These are phyloP conservation scores for Lotmaria passim DNA, from an alignment of 208 protist species.

Conservation along the genomic window DNA sequence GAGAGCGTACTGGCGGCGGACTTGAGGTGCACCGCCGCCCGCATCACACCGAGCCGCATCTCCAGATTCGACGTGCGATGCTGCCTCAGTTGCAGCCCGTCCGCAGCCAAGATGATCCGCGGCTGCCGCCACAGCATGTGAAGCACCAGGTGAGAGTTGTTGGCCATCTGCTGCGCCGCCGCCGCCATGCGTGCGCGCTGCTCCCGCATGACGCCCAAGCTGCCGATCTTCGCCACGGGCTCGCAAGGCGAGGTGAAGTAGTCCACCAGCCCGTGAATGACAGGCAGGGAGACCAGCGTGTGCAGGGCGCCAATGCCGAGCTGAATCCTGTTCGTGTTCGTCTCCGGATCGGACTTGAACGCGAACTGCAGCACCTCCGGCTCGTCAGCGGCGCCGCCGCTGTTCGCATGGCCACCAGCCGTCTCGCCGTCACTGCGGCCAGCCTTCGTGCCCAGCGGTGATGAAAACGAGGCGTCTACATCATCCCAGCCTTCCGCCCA, in stretches of 20 bases:
- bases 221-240: constrained; percentile 78
- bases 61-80: constrained; percentile 48
- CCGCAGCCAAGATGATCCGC: constrained; percentile 66
- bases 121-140: constrained; percentile 79
- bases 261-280: constrained; percentile 70
- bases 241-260: constrained; percentile 74
- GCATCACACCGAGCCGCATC: constrained; percentile 77
- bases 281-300: constrained; percentile 61
- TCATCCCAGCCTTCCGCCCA: constrained; percentile 30
- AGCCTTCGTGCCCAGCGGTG: constrained; percentile 8
- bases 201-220: constrained; percentile 83
- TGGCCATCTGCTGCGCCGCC: constrained; percentile 59
- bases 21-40: constrained; percentile 53
- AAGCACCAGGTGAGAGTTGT: constrained; percentile 48
- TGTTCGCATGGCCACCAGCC: neutral
- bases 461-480: constrained; percentile 15
- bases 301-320: constrained; percentile 67
- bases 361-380: constrained; percentile 46
- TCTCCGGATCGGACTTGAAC: constrained; percentile 48
- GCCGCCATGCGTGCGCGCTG: constrained; percentile 68
- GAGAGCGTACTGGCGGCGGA: constrained; percentile 37
- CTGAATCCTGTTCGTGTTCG: constrained; percentile 55
- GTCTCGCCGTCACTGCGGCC: neutral
- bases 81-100: constrained; percentile 55
- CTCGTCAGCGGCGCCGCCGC: constrained; percentile 10